phyloP scores from a whole-genome alignment of 2,329 filamentous ascomycete species.

The Pseudogymnoascus sp. region DNA sequence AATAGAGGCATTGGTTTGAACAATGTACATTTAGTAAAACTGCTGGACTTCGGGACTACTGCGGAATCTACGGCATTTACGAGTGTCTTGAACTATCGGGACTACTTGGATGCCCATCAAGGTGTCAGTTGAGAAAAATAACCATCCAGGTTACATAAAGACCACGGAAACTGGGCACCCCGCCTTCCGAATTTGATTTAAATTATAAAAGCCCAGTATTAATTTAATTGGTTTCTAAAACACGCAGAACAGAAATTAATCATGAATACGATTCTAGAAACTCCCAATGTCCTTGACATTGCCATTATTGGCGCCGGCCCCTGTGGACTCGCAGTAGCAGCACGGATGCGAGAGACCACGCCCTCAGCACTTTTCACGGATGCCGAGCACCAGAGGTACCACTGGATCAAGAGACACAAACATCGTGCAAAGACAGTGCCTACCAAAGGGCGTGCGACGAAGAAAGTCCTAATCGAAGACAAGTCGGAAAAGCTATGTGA shows the following conservation, averaged over 20 bases:
- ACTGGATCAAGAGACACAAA: conserved; percentile 49
- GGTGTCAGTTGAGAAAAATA: neutral
- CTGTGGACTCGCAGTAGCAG: conserved; percentile 66
- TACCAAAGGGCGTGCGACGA: conserved; percentile 5
- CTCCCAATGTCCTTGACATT: conserved; percentile 49
- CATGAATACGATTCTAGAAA: neutral
- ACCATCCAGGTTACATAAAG: neutral
- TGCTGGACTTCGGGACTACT: too few relatives aligned
- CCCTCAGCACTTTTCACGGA: conserved; percentile 77
- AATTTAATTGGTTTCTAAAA: conserved; percentile 25
- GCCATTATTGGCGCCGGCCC: conserved; percentile 60
- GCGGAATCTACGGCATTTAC: too few relatives aligned
- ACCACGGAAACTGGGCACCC: neutral
- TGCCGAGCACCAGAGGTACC: conserved; percentile 73
- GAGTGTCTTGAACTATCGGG: neutral
- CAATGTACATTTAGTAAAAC: too few relatives aligned
- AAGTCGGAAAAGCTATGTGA: conserved; percentile 32
- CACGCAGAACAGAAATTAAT: neutral
- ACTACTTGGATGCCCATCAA: neutral
- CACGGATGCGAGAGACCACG: conserved; percentile 62
- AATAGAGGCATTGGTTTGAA: too few relatives aligned
- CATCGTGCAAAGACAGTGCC: neutral
- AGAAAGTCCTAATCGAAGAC: conserved; percentile 25
- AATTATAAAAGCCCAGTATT: conserved; percentile 19
- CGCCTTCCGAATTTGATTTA: neutral